Evolutionary conservation across 805 yeast species (phyloP), one percentile per base, ranked within the genome.

Genomic region (Brettanomyces bruxellensis): DNA sequence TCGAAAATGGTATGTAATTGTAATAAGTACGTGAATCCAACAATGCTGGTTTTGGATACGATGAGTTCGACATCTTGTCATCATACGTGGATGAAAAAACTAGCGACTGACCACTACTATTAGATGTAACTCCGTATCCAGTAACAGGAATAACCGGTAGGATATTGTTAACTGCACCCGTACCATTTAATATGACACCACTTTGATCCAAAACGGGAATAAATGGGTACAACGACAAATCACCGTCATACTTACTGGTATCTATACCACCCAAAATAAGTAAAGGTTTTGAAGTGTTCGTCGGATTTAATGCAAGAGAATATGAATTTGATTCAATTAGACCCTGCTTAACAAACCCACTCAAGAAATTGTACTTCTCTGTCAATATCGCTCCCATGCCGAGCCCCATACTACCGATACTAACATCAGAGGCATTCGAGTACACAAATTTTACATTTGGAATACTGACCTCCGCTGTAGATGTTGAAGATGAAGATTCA

Each of bases 251-350:
- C 41, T 69, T 67, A 28, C 65, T 59, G 8, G 68, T 63, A 54
- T 80, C 78, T 4, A 83, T 75, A 3, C 76, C 79, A 9, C 93
- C 90, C 2, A 82, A 65, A 6, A 81, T 57, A 11, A 83, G 47
- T 39, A 56, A 57, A 8, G 75, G 71, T 25, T 56, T 44, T 23
- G 56, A 30, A 4, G 44, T 40, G 48, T 55, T 56, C 4, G 53
- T 55, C 9, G 66, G 64, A 32, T 48, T 40, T 13, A 71, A 45
- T 56, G 70, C 70, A 32, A 76, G 51, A 0, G 81, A 76, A 54
- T 70, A 77, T 0, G 76, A 65, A 4, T 69, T 55, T 1, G 73
- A 51, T 32, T 62, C 56, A 25, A 75, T 66, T 4, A 60, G 13
- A 0, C 58, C 64, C 1, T 55, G 45, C 1, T 56, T 49, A 3